Evolutionary conservation across 2,329 filamentous ascomycete genomes (phyloP).

Genomic region (Podosphaera fusca): DNA sequence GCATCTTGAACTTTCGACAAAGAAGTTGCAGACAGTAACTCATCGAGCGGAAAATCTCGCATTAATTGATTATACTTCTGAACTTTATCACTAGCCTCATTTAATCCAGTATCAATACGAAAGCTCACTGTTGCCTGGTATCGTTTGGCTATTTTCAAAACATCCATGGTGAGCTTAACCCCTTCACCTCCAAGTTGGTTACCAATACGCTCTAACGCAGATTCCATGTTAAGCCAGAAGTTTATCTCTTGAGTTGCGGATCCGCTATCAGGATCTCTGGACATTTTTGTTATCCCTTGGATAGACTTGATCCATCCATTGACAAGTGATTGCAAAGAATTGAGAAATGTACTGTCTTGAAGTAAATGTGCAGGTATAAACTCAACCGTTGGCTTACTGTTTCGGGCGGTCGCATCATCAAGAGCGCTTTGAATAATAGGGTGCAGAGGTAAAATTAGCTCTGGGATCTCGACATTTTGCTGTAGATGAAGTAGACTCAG

Average conservation of each 20-base stretch:
- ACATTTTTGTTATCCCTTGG: conserved; percentile 84
- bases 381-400: conserved; percentile 51
- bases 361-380: conserved; percentile 54
- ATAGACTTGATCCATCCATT: conserved; percentile 99
- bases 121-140: conserved; percentile 97
- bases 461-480: conserved; percentile 94
- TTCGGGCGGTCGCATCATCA: conserved; percentile 47
- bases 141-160: conserved; percentile 88
- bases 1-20: conserved; percentile 75
- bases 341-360: conserved; percentile 76
- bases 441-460: conserved; percentile 69
- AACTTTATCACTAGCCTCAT: conserved; percentile 86
- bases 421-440: conserved; percentile 70
- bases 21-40: conserved; percentile 78
- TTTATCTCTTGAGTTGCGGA: conserved; percentile 96
- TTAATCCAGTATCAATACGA: conserved; percentile 80
- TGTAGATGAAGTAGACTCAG: conserved; percentile 76
- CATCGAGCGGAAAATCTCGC: conserved; percentile 91
- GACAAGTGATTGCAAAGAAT: conserved; percentile 77
- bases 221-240: conserved; percentile 97
- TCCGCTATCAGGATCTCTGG: conserved; percentile 50
- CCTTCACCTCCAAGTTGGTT: conserved; percentile 71
- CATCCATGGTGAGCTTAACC: conserved; percentile 74
- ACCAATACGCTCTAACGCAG: conserved; percentile 76
- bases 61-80: conserved; percentile 98